Conservation (phyloP, 2,329 filamentous ascomycete genomes). For the Verticillium nonalfalfae region DNA sequence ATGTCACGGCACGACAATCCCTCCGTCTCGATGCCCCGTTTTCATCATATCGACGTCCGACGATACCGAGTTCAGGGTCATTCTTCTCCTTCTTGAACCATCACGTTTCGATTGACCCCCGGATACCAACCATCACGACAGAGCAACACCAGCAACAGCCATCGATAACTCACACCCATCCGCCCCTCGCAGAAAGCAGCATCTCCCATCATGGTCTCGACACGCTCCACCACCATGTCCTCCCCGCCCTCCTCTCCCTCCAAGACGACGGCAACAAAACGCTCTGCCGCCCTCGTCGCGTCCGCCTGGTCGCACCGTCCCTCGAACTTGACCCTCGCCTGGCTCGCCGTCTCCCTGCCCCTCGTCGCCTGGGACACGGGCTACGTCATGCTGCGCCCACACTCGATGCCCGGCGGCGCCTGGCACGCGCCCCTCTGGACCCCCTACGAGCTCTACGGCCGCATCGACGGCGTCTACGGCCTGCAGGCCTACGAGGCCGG, state of each 20-base stretch:
- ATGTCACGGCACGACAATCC: background rate
- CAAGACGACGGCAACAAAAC: constrained; percentile 10
- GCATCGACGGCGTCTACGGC: constrained; percentile 77
- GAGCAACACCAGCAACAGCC: too few species aligned
- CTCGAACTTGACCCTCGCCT: constrained; percentile 46
- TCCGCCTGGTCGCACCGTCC: constrained; percentile 33
- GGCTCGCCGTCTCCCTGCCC: constrained; percentile 69
- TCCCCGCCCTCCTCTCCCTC: constrained; percentile 8
- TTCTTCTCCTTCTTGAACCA: background rate
- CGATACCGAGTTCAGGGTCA: background rate
- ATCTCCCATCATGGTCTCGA: constrained; percentile 26
- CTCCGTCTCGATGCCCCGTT: background rate
- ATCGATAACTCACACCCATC: too few species aligned
- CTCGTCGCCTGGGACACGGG: constrained; percentile 75
- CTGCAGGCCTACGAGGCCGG: constrained; percentile 60
- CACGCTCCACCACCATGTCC: constrained; percentile 22
- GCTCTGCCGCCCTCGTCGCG: constrained; percentile 1
- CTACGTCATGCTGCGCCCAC: constrained; percentile 75
- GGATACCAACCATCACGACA: too few species aligned
- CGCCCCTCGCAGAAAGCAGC: too few species aligned
- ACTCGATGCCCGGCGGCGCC: constrained; percentile 72
- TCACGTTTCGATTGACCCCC: background rate
- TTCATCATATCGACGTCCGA: background rate
- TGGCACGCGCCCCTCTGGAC: constrained; percentile 67
- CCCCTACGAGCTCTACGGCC: constrained; percentile 76